Evolutionary conservation across 2,329 filamentous ascomycete species (phyloP).

Genomic region (Xylaria polymorpha): DNA sequence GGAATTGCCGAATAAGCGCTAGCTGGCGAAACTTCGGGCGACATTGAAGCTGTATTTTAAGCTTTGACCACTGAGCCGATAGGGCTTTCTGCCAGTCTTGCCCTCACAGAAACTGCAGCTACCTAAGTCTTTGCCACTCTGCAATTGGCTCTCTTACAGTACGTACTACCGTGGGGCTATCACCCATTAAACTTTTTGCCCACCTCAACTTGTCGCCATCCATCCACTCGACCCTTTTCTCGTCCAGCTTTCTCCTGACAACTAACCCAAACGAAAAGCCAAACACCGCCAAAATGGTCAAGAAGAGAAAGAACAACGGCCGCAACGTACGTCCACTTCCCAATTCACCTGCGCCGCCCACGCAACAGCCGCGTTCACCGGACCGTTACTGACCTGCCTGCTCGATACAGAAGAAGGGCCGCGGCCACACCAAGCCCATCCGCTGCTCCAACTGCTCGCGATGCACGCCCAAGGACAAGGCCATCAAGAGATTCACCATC

Average conservation of each 20-base stretch:
- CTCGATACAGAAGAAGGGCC: constrained; percentile 73
- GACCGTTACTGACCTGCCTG: constrained; percentile 43
- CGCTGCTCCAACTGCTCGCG: constrained; percentile 79
- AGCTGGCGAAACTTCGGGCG: constrained; percentile 39
- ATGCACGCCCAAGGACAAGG: constrained; percentile 99
- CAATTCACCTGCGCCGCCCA: constrained; percentile 2
- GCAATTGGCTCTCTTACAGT: constrained; percentile 32
- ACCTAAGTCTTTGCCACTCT: constrained; percentile 3
- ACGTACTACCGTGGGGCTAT: constrained; percentile 32
- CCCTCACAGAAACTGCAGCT: constrained; percentile 39
- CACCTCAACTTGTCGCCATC: constrained; percentile 21
- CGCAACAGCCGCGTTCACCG: background rate
- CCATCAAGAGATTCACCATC: constrained; percentile 99
- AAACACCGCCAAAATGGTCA: constrained; percentile 72
- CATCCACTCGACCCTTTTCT: constrained; percentile 16
- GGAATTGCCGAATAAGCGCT: background rate
- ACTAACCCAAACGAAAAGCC: constrained; percentile 27
- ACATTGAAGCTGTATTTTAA: background rate
- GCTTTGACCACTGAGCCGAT: constrained; percentile 35
- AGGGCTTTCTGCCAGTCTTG: constrained; percentile 46
- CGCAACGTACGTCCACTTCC: constrained; percentile 55
- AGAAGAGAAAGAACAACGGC: constrained; percentile 75
- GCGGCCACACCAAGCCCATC: constrained; percentile 99
- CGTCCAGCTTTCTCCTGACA: constrained; percentile 39
- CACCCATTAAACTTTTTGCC: constrained; percentile 34